Evolutionary conservation across 2,329 filamentous ascomycete genomes (phyloP).

Genomic region (Ophiostoma quercus): DNA sequence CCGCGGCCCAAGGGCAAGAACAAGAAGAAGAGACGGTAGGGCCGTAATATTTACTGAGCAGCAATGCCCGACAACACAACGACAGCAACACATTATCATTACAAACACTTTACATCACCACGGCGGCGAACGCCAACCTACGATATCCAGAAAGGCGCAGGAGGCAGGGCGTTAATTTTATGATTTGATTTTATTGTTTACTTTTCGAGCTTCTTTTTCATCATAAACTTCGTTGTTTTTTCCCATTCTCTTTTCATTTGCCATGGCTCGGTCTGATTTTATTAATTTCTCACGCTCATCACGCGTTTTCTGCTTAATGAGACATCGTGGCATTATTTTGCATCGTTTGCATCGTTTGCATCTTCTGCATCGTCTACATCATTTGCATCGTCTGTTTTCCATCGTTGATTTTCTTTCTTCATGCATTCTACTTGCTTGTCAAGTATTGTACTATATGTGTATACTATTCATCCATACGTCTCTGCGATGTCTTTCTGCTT

Average conservation of each 20-base stretch:
- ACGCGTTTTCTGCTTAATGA: neutral
- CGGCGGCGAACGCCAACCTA: conserved; percentile 33
- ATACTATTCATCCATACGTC: neutral
- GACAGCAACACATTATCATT: neutral
- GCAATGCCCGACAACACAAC: conserved; percentile 1
- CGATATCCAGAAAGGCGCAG: conserved; percentile 7
- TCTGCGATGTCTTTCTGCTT: neutral
- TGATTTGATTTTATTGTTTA: neutral
- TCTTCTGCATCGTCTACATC: neutral
- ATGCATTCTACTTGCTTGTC: neutral
- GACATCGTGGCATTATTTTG: neutral
- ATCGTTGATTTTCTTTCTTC: neutral
- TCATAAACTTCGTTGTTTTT: neutral
- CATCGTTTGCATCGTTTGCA: neutral
- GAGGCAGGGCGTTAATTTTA: neutral
- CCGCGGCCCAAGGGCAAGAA: conserved; percentile 14
- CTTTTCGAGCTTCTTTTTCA: neutral
- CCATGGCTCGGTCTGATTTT: neutral
- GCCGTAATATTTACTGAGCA: neutral
- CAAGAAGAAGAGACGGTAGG: conserved; percentile 8
- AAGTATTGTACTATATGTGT: neutral
- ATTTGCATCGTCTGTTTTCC: neutral
- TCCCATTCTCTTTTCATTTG: neutral
- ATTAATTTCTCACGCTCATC: neutral
- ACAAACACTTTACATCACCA: neutral